Conservation (phyloP, 768 basidiomycete genomes). For the Leccinum aurantiacum region DNA sequence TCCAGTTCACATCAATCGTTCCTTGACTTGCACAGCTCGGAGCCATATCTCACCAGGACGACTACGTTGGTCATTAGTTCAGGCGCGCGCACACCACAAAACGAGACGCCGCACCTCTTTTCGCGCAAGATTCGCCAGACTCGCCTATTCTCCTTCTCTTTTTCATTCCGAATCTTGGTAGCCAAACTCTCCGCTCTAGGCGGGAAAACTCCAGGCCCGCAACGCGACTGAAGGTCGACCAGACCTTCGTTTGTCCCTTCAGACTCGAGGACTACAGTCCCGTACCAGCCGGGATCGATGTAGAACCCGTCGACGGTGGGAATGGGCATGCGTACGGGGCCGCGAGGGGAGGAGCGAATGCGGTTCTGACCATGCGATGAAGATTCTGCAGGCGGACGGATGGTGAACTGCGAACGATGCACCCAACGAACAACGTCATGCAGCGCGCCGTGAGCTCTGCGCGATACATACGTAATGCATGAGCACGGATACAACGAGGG, state of each 20-base stretch:
- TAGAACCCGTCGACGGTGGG: constrained; percentile 54
- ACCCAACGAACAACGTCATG: constrained; percentile 88
- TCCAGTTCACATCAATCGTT: constrained; percentile 48
- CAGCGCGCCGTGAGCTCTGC: constrained; percentile 72
- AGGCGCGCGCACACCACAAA: background rate
- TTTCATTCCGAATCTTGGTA: constrained; percentile 37
- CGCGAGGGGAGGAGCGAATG: constrained; percentile 24
- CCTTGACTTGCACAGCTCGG: constrained; percentile 62
- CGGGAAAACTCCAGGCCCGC: constrained; percentile 66
- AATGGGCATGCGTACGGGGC: constrained; percentile 42
- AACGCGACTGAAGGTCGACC: constrained; percentile 72
- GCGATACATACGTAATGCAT: constrained; percentile 3
- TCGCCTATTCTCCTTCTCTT: constrained; percentile 44
- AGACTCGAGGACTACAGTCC: constrained; percentile 78
- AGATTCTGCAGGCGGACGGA: constrained; percentile 49
- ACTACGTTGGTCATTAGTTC: constrained; percentile 12
- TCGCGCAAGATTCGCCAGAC: constrained; percentile 77
- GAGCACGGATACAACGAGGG: constrained; percentile 5
- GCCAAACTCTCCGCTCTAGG: constrained; percentile 45
- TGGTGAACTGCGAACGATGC: constrained; percentile 72
- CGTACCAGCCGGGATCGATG: constrained; percentile 82
- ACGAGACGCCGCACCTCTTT: constrained; percentile 55
- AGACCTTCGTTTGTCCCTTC: constrained; percentile 87
- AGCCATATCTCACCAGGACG: constrained; percentile 31
- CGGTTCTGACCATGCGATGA: constrained; percentile 25